These are phyloP conservation scores for Acanthamoeba sp. DNA, from an alignment of 208 protist genomes.

Conservation along the genomic window DNA sequence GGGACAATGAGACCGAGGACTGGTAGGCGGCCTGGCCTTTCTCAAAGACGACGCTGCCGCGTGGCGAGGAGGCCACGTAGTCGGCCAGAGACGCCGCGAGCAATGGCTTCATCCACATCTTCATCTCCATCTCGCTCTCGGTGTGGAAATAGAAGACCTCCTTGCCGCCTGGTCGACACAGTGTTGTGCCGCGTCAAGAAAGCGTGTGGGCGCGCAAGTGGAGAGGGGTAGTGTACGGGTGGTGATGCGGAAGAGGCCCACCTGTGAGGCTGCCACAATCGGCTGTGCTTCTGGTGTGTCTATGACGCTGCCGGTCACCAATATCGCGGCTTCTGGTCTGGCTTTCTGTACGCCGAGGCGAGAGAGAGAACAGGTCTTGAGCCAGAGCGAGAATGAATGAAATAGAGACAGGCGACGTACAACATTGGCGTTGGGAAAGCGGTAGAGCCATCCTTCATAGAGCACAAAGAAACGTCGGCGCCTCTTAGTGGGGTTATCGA, in stretches of 20 bases:
- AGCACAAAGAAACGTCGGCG: background rate
- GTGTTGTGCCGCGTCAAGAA: background rate
- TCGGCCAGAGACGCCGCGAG: too few relatives aligned
- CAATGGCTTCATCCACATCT: too few relatives aligned
- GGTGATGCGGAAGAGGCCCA: conserved; percentile 14
- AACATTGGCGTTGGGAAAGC: background rate
- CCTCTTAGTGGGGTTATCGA: background rate
- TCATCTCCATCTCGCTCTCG: too few relatives aligned
- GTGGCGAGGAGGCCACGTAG: too few relatives aligned
- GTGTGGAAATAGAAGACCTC: too few relatives aligned
- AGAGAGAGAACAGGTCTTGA: background rate
- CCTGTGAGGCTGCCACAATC: background rate
- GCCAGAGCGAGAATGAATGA: too few relatives aligned
- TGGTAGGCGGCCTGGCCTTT: too few relatives aligned
- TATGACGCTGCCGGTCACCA: background rate
- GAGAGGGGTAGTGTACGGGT: background rate
- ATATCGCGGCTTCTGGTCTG: background rate
- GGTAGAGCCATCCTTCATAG: background rate
- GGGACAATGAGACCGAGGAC: too few relatives aligned
- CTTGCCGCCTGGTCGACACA: too few relatives aligned
- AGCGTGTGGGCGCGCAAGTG: background rate
- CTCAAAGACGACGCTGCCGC: too few relatives aligned
- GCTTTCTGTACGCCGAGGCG: background rate
- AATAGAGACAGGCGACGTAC: background rate
- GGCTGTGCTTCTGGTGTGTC: background rate